Base-by-base conservation (phyloP, 108 stramenopile species). In the Fragilaria crotonensis region DNA sequence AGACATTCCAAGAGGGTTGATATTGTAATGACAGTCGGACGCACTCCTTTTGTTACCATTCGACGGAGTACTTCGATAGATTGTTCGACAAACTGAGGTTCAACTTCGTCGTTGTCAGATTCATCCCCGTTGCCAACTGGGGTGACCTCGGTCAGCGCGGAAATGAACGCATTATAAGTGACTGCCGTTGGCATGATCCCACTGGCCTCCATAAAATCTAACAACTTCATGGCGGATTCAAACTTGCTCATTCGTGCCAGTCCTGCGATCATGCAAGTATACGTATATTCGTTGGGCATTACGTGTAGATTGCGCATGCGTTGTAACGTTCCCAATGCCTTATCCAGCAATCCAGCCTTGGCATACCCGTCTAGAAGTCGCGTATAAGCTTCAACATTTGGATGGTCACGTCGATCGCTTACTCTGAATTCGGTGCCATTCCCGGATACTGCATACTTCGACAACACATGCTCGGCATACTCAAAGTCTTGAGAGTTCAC, bases 311-410 rank as follows among this genome's bases (percentile, higher is more conserved):
- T 36, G 52, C 64, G 69, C 89, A 91, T 91, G 1, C 60, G 52
- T 53, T 76, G 73, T 54, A 87, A 56, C 18, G 75, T 49, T 25
- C 49, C 45, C 18, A 79, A 23, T 2, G 84, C 79, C 30, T 84
- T 78, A 19, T 83, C 74, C 0, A 91, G 63, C 32, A 73, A 56
- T 19, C 72, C 75, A 53, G 65, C 57, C 41, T 87, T 87, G 36
- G 79, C 79, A 55, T 83, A 85, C 26, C 72, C 85, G 66, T 87
- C 84, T 23, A 91, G 36, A 17, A 85, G 60, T n/a, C 73, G 70
- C 3, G 89, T 91, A 57, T 91, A 91, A 0, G 89, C 89, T 68
- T 91, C 89, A 19, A 84, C 76, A 49, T 91, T 91, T 21, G 85
- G 85, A 72, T 91, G 89, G 28, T 72, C 26, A 4, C 29, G 19